Evolutionary conservation across 1,284 basidiomycete species (phyloP).

Genomic region (Meripilus lineatus): DNA sequence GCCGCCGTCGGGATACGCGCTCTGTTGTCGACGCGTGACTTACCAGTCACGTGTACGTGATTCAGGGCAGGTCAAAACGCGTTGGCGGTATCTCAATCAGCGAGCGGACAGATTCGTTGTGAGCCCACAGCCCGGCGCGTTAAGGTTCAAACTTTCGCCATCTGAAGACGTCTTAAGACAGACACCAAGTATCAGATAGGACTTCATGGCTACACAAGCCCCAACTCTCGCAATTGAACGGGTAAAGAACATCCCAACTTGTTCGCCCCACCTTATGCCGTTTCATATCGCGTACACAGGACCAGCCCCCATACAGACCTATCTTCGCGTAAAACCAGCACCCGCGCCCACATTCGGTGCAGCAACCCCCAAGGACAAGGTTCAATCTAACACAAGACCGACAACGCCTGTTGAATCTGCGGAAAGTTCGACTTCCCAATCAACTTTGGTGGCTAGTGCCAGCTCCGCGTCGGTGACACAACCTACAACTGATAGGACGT

Average conservation of each 20-base stretch:
- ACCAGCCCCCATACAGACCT: conserved; percentile 66
- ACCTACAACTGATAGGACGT: neutral
- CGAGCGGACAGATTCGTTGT: too few species aligned
- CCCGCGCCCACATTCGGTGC: conserved; percentile 23
- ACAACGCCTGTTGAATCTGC: conserved; percentile 7
- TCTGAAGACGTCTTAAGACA: neutral
- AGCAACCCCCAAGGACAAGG: neutral
- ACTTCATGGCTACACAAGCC: neutral
- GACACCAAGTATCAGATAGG: neutral
- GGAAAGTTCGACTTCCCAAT: neutral
- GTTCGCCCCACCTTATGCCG: conserved; percentile 69
- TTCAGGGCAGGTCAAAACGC: conserved; percentile 2
- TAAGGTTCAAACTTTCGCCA: neutral
- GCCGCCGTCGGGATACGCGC: neutral
- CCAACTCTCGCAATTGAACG: neutral
- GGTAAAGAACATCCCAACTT: conserved; percentile 22
- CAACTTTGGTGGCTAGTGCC: neutral
- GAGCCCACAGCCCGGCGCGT: too few species aligned
- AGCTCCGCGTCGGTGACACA: conserved; percentile 11
- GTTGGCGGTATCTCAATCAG: too few species aligned
- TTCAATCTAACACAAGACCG: neutral
- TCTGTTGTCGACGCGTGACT: neutral
- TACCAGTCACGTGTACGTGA: neutral
- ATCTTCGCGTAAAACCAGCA: conserved; percentile 52
- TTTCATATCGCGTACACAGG: conserved; percentile 72